Conservation (phyloP, 352 stramenopile genomes). For the Globisporangium paddicum region DNA sequence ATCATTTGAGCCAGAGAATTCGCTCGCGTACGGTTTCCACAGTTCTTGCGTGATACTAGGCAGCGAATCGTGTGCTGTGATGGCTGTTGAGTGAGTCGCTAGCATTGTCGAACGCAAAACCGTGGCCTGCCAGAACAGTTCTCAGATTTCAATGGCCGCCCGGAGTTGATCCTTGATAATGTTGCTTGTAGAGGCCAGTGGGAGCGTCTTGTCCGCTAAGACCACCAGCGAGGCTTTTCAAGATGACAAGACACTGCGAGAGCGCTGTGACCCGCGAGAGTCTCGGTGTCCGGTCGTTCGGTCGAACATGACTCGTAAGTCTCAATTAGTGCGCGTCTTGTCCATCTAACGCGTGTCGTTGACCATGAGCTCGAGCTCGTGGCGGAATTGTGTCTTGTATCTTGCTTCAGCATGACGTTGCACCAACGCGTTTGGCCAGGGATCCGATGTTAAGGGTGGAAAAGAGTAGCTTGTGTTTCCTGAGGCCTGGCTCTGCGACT, state of each 20-base stretch:
- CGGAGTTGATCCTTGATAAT: too few relatives aligned
- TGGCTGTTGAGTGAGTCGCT: background rate
- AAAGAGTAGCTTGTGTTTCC: too few relatives aligned
- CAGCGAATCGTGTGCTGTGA: background rate
- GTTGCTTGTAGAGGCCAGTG: background rate
- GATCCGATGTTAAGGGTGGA: too few relatives aligned
- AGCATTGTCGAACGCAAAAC: slow-evolving; percentile 1
- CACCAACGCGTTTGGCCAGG: too few relatives aligned
- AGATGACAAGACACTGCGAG: background rate
- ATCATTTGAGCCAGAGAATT: slow-evolving; percentile 1
- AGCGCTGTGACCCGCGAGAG: background rate
- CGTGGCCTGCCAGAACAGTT: background rate
- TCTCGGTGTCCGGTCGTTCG: background rate
- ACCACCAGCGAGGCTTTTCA: slow-evolving; percentile 1
- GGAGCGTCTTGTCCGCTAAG: background rate
- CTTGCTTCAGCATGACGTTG: too few relatives aligned
- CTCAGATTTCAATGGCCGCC: too few relatives aligned
- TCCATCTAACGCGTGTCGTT: slow-evolving; percentile 5
- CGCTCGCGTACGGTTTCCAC: slow-evolving; percentile 5
- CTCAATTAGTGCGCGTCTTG: background rate
- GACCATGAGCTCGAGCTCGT: too few relatives aligned
- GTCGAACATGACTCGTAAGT: background rate
- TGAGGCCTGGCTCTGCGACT: too few relatives aligned
- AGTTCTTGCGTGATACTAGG: background rate
- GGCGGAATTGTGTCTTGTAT: too few relatives aligned